Conservation (phyloP, 352 stramenopile species). For the Phytophthora sp. region DNA sequence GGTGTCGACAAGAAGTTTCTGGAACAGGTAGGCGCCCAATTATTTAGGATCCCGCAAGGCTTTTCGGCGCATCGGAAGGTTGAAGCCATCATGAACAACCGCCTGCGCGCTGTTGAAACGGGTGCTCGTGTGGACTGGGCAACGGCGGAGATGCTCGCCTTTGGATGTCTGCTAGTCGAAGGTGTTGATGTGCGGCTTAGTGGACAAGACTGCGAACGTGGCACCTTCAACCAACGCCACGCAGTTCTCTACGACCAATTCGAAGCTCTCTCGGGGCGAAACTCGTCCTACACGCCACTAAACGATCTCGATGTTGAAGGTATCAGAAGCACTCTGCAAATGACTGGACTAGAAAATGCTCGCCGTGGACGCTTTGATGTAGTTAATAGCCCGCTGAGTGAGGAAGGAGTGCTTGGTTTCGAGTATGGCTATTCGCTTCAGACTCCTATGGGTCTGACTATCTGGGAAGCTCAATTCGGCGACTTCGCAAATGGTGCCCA, state of each 20-base stretch:
- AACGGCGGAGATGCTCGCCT: slow-evolving; percentile 88
- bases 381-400: slow-evolving; percentile 84
- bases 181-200: slow-evolving; percentile 85
- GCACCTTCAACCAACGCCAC: slow-evolving; percentile 91
- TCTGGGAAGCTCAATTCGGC: slow-evolving; percentile 94
- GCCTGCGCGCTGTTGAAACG: slow-evolving; percentile 77
- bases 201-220: slow-evolving; percentile 89
- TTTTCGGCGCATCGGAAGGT: slow-evolving; percentile 89
- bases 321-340: slow-evolving; percentile 48
- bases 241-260: slow-evolving; percentile 90
- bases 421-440: slow-evolving; percentile 90
- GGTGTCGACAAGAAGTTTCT: slow-evolving; percentile 80
- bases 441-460: slow-evolving; percentile 72
- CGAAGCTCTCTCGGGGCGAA: slow-evolving; percentile 68
- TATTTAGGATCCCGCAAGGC: slow-evolving; percentile 81
- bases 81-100: slow-evolving; percentile 88
- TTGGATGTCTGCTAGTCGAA: slow-evolving; percentile 85
- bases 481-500: slow-evolving; percentile 91
- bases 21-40: slow-evolving; percentile 71
- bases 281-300: slow-evolving; percentile 95
- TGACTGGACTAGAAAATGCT: slow-evolving; percentile 47
- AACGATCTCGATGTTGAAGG: slow-evolving; percentile 76
- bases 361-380: slow-evolving; percentile 66
- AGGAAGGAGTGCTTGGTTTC: slow-evolving; percentile 87
- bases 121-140: slow-evolving; percentile 88